Evolutionary conservation across 371 early-diverging fungal species (phyloP).

Genomic region (Phascolomyces articulosus): DNA sequence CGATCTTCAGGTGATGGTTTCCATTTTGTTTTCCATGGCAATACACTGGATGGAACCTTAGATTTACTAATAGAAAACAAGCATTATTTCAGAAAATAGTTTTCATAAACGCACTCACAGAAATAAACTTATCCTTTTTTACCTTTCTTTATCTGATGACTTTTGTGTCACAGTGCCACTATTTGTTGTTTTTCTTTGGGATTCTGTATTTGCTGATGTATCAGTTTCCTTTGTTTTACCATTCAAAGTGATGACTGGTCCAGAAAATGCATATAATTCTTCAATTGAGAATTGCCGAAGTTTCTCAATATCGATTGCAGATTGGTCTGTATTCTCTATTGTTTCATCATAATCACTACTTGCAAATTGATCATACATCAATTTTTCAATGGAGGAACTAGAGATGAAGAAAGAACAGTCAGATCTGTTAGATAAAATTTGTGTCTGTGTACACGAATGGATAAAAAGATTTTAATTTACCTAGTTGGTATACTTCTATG

Average conservation of each 20-base stretch:
- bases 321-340: neutral
- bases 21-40: slow-evolving; percentile 57
- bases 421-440: too few relatives aligned
- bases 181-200: neutral
- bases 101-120: too few relatives aligned
- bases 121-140: too few relatives aligned
- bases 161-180: slow-evolving; percentile 7
- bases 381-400: slow-evolving; percentile 60
- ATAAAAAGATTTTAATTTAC: too few relatives aligned
- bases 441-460: too few relatives aligned
- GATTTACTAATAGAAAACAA: too few relatives aligned
- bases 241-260: slow-evolving; percentile 10
- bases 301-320: slow-evolving; percentile 21
- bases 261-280: slow-evolving; percentile 16
- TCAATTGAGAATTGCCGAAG: slow-evolving; percentile 30
- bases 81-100: too few relatives aligned
- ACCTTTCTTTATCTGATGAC: slow-evolving; percentile 32
- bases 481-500: slow-evolving; percentile 61
- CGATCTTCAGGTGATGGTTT: slow-evolving; percentile 56
- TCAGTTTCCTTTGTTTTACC: neutral
- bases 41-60: slow-evolving; percentile 45
- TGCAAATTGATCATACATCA: slow-evolving; percentile 54
- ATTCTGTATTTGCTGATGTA: neutral
- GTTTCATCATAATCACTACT: neutral
- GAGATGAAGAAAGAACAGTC: too few relatives aligned